phyloP scores from a whole-genome alignment of 163 green algal species.

The Chlamydomonas reinhardtii region DNA sequence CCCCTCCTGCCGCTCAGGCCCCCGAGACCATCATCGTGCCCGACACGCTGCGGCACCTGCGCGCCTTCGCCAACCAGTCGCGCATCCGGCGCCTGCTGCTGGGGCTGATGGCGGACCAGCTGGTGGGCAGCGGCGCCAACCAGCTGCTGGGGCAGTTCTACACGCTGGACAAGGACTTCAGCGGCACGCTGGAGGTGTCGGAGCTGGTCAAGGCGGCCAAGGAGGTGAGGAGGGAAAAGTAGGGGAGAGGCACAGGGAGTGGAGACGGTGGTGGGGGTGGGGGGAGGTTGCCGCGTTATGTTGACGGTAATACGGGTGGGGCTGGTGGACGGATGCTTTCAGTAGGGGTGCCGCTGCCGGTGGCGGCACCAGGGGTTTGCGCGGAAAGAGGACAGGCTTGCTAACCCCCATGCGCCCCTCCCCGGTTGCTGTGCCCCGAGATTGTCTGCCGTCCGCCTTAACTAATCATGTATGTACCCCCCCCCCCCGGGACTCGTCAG shows the following conservation, averaged over 20 bases:
- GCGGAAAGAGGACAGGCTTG: no score
- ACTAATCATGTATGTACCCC: no score
- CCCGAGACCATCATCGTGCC: slow-evolving; percentile 52
- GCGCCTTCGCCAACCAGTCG: slow-evolving; percentile 63
- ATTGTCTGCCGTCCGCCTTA: no score
- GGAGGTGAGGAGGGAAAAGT: slow-evolving; percentile 50
- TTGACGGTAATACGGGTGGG: no score
- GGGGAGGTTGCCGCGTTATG: no score
- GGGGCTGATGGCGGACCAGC: slow-evolving; percentile 62
- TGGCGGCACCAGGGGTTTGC: no score
- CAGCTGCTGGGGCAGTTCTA: slow-evolving; percentile 65
- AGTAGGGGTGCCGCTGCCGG: no score
- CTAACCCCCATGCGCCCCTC: no score
- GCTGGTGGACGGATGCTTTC: no score
- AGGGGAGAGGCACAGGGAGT: not conserved
- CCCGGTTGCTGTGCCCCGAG: no score
- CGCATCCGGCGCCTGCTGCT: slow-evolving; percentile 68
- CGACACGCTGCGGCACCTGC: slow-evolving; percentile 62
- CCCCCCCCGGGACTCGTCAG: no score
- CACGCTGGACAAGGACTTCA: slow-evolving; percentile 60
- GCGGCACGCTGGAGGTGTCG: slow-evolving; percentile 61
- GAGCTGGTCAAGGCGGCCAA: slow-evolving; percentile 62
- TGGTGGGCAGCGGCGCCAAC: slow-evolving; percentile 58
- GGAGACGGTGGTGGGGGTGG: not conserved
- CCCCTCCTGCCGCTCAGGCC: slow-evolving; percentile 8